A percentile compares a stretch with the other conserved stretches of the same genome.
These are phyloP conservation scores for Taphrina populina DNA, from an alignment of 1,139 yeast genomes.

Conservation along the genomic window DNA sequence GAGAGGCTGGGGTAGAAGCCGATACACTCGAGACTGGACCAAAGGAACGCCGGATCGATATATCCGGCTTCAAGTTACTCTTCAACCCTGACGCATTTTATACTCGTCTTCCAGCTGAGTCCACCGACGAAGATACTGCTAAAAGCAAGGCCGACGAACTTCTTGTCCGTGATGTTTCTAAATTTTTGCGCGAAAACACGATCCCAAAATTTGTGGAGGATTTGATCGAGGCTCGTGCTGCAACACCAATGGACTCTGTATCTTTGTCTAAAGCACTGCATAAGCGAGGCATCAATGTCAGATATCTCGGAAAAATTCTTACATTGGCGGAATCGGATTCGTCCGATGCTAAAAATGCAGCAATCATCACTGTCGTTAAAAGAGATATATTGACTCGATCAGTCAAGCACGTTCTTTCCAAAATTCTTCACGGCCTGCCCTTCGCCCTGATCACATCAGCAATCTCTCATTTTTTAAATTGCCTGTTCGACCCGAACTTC, in stretches of 20 bases:
- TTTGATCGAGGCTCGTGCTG: constrained; percentile 52
- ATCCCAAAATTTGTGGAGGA: constrained; percentile 65
- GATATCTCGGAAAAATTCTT: constrained; percentile 65
- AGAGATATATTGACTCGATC: constrained; percentile 80
- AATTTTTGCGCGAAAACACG: constrained; percentile 58
- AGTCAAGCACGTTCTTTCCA: constrained; percentile 69
- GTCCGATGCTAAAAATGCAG: constrained; percentile 3
- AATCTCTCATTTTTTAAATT: constrained; percentile 71
- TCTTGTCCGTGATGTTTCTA: constrained; percentile 65
- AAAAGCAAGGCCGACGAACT: constrained; percentile 56
- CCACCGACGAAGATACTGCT: constrained; percentile 46
- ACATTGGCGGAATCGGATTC: constrained; percentile 47
- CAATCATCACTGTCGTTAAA: constrained; percentile 53
- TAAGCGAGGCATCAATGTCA: constrained; percentile 78
- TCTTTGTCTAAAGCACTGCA: constrained; percentile 72
- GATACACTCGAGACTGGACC: constrained; percentile 37
- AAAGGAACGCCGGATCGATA: constrained; percentile 34
- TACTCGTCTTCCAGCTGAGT: constrained; percentile 41
- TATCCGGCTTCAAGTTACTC: constrained; percentile 49
- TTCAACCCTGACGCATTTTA: constrained; percentile 81
- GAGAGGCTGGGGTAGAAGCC: constrained; percentile 32
- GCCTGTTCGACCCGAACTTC: constrained; percentile 59
- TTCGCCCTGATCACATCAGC: constrained; percentile 56
- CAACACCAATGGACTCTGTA: constrained; percentile 76
- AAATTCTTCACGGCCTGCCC: constrained; percentile 54